Conservation (phyloP, 164 flowering plant genomes). For the Vitis riparia region DNA sequence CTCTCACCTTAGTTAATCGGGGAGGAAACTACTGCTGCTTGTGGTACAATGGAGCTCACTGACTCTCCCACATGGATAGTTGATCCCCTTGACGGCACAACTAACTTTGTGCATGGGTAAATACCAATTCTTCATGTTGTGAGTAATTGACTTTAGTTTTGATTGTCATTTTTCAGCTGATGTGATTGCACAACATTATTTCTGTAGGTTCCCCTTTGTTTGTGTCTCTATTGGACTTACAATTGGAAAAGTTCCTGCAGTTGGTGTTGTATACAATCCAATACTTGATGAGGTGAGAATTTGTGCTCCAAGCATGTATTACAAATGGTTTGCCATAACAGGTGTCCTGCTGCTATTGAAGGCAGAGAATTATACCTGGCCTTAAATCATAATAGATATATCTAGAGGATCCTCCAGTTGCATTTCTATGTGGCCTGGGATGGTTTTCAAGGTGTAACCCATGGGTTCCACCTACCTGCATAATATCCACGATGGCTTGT, state of each 20-base stretch:
- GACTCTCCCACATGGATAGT: conserved; percentile 98
- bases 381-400: too few species aligned
- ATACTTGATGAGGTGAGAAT: conserved; percentile 82
- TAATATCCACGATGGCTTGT: background rate
- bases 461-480: too few species aligned
- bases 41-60: conserved; percentile 70
- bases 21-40: conserved; percentile 93
- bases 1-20: conserved; percentile 70
- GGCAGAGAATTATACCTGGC: too few species aligned
- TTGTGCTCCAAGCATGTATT: too few species aligned
- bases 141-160: background rate
- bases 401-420: too few species aligned
- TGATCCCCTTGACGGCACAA: conserved; percentile 98
- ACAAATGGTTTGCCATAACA: too few species aligned
- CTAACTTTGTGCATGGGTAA: conserved; percentile 97
- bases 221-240: conserved; percentile 96
- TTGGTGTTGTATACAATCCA: conserved; percentile 97
- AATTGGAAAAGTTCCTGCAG: conserved; percentile 71
- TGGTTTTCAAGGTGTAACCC: too few species aligned
- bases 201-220: conserved; percentile 84
- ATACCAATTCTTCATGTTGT: conserved; percentile 2
- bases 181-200: background rate
- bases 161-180: background rate
- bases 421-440: too few species aligned
- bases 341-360: too few species aligned